These are phyloP conservation scores for Forsythia viridissima DNA, from an alignment of 257 asterid species.

Conservation along the genomic window DNA sequence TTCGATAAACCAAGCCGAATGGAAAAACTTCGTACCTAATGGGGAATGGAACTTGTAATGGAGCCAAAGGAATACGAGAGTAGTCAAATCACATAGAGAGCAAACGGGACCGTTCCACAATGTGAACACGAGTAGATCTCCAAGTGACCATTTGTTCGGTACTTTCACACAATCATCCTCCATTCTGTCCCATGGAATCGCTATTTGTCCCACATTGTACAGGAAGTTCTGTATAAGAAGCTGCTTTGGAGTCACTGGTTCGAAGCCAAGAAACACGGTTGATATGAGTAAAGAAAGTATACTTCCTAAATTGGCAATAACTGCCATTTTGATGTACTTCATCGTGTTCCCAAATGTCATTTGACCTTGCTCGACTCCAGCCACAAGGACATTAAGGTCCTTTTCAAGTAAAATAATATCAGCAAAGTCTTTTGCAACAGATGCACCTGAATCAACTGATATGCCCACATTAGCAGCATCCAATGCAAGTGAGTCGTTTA, in stretches of 20 bases:
- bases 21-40: too few species aligned
- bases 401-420: constrained; percentile 29
- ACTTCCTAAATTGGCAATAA: constrained; percentile 29
- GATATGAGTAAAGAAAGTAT: constrained; percentile 24
- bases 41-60: not conserved
- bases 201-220: constrained; percentile 25
- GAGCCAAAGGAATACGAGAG: constrained; percentile 12
- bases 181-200: constrained; percentile 33
- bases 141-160: constrained; percentile 27
- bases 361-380: constrained; percentile 29
- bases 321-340: constrained; percentile 29
- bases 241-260: constrained; percentile 28
- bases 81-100: constrained; percentile 18
- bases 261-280: not conserved
- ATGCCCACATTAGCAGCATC: constrained; percentile 34
- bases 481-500: constrained; percentile 28
- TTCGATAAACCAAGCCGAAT: constrained; percentile 10
- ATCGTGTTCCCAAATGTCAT: constrained; percentile 31
- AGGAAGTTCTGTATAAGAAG: constrained; percentile 23
- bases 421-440: constrained; percentile 24
- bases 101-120: constrained; percentile 25
- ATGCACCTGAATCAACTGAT: constrained; percentile 28
- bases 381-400: constrained; percentile 29
- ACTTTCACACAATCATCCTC: constrained; percentile 19
- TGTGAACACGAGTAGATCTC: constrained; percentile 22